phyloP scores from a whole-genome alignment of 805 yeast species.

The Naumovozyma dairenensis region DNA sequence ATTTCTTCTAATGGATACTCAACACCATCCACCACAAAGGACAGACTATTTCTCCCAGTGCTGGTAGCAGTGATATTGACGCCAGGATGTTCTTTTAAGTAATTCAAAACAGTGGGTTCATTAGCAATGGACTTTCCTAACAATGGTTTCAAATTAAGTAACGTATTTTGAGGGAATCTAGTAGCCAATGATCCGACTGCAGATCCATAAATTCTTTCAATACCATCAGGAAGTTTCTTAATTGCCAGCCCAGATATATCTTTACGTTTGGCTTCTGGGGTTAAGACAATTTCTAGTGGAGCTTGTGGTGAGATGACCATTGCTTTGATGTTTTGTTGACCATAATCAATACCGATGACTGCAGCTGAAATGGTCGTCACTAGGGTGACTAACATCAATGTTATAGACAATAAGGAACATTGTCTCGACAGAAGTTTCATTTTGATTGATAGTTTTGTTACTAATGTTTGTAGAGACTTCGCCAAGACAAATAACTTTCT shows the following conservation, averaged over 20 bases:
- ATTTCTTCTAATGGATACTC: slow-evolving; percentile 63
- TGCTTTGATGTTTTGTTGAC: slow-evolving; percentile 80
- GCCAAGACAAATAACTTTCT: too few species aligned
- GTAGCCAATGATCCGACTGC: slow-evolving; percentile 61
- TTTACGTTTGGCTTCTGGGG: slow-evolving; percentile 86
- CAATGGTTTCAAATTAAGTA: slow-evolving; percentile 58
- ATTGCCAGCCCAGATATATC: slow-evolving; percentile 74
- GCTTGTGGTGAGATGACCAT: slow-evolving; percentile 85
- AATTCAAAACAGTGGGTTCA: slow-evolving; percentile 39
- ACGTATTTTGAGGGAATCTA: slow-evolving; percentile 62
- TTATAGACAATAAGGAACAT: neutral
- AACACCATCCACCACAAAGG: slow-evolving; percentile 42
- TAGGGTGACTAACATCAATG: neutral
- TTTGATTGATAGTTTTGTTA: neutral
- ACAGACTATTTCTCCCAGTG: slow-evolving; percentile 44
- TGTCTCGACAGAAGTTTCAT: neutral
- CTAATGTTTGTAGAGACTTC: too few species aligned
- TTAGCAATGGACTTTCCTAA: slow-evolving; percentile 49
- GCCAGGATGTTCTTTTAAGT: slow-evolving; percentile 51
- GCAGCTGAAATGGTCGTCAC: slow-evolving; percentile 31
- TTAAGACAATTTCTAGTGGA: slow-evolving; percentile 76
- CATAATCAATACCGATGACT: slow-evolving; percentile 79
- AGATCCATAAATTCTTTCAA: slow-evolving; percentile 72
- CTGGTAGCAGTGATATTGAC: slow-evolving; percentile 35
- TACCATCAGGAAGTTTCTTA: slow-evolving; percentile 31